Base-by-base conservation (phyloP, 2,329 filamentous ascomycete genomes). In the Hypoxylon sp. region DNA sequence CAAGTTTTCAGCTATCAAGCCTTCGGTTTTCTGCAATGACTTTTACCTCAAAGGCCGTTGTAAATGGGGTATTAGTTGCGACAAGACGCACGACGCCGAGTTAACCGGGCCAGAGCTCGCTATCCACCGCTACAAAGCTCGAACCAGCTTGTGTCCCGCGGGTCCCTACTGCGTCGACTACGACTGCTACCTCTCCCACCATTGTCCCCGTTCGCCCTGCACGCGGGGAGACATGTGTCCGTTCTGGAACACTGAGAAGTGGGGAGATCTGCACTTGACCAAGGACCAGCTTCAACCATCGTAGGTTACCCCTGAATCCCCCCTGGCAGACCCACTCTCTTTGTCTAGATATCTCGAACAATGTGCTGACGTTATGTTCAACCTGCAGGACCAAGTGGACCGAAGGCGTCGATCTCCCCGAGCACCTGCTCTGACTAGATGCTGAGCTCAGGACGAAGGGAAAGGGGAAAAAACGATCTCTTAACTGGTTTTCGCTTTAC, bases 401-500 rank as follows among this genome's bases (percentile, higher is more conserved):
- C 2, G 73, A 76, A 56, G 73, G 73, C 24, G 57, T 33, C 16
- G 69, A 72, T 22, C 70, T 75, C 16, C 88, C 88, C 28, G 91
- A 86, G 84, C 87, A 91, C 67, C 88, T 86, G 86, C 86, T 88
- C 30, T 64, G 49, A 51, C 1, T 12, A 22, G 22, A 24, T 16
- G n/a, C n/a, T n/a, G n/a, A 55, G 24, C 24, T 26, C 24, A 42
- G 3, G 12, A 44, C 45, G 38, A 38, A 16, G 24, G n/a, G 32
- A 32, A 30, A 5, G 14, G 16, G 49, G 53, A 55, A 66, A 51
- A 55, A 66, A 51, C 46, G 56, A 66, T 22, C 38, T 33, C 52
- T 63, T 53, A 50, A 38, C 30, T 26, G 40, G 59, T 28, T 59
- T 46, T 59, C 54, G 36, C 64, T 60, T 56, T 65, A 49, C 28